A percentile compares a stretch with the other conserved stretches of the same genome.
Conservation (phyloP, 2,329 filamentous ascomycete species). For the Dichotomopilus funicola region DNA sequence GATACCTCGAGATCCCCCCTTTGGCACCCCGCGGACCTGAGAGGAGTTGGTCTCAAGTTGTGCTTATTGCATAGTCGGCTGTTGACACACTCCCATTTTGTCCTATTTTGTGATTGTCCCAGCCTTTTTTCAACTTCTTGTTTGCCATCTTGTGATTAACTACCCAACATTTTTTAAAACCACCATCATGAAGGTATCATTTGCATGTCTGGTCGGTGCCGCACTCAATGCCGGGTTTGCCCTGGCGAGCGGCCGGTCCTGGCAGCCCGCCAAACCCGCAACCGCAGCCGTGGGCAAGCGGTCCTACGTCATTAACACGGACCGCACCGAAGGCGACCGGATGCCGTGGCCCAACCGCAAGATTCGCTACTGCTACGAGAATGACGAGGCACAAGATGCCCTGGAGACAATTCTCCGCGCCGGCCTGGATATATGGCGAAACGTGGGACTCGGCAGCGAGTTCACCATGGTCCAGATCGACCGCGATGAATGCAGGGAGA, state of each 20-base stretch:
- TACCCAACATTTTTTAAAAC: too few relatives aligned
- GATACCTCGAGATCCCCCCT: too few relatives aligned
- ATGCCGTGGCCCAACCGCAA: constrained; percentile 3
- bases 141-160: too few relatives aligned
- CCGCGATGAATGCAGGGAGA: background rate
- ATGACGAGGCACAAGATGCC: background rate
- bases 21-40: too few relatives aligned
- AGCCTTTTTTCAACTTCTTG: too few relatives aligned
- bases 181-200: background rate
- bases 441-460: background rate
- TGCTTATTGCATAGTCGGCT: too few relatives aligned
- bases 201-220: background rate
- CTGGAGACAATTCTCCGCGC: background rate
- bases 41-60: too few relatives aligned
- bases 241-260: background rate
- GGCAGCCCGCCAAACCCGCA: background rate
- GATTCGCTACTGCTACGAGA: constrained; percentile 5
- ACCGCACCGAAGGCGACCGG: constrained; percentile 2
- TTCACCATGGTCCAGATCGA: constrained; percentile 1
- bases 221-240: background rate
- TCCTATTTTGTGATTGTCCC: too few relatives aligned
- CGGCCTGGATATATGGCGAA: background rate
- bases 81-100: too few relatives aligned
- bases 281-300: background rate
- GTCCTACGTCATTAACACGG: background rate